Conservation (phyloP, 257 asterid genomes). For the Verbena officinalis region DNA sequence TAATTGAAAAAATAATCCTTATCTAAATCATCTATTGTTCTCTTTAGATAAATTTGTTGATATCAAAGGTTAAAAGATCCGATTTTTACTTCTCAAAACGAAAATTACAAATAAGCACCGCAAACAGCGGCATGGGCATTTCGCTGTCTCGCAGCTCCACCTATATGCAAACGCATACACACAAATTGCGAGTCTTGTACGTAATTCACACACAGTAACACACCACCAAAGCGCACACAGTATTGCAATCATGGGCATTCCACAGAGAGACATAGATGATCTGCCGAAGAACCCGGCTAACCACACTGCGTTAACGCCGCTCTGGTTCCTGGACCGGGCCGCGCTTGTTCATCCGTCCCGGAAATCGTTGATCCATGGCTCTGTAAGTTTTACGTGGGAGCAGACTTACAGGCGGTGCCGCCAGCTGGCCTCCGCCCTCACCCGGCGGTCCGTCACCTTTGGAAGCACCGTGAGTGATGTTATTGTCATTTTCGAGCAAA, state of each 20-base stretch:
- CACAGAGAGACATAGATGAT: conserved; percentile 66
- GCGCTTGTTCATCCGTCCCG: conserved; percentile 62
- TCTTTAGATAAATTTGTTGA: no score
- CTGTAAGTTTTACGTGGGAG: conserved; percentile 59
- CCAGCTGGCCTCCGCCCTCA: conserved; percentile 73
- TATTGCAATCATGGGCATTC: conserved; percentile 15
- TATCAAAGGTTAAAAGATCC: no score
- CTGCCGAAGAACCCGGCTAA: conserved; percentile 69
- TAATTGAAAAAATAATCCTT: no score
- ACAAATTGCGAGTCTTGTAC: not conserved
- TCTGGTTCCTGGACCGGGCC: conserved; percentile 66
- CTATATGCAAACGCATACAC: not conserved
- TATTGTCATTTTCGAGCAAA: not conserved
- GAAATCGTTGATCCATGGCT: conserved; percentile 58
- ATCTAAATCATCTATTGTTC: no score
- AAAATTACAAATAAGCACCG: no score
- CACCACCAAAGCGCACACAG: not conserved
- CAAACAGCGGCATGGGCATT: not conserved
- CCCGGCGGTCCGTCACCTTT: conserved; percentile 47
- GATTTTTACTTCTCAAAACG: no score
- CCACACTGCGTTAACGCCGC: conserved; percentile 65
- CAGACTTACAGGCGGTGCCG: conserved; percentile 77
- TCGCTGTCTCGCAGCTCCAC: not conserved
- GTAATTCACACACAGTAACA: conserved; percentile 10
- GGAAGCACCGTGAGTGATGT: conserved; percentile 61